Evolutionary conservation across 768 basidiomycete species (phyloP), one percentile per base, ranked within the genome.

Genomic region (Trametes maxima): DNA sequence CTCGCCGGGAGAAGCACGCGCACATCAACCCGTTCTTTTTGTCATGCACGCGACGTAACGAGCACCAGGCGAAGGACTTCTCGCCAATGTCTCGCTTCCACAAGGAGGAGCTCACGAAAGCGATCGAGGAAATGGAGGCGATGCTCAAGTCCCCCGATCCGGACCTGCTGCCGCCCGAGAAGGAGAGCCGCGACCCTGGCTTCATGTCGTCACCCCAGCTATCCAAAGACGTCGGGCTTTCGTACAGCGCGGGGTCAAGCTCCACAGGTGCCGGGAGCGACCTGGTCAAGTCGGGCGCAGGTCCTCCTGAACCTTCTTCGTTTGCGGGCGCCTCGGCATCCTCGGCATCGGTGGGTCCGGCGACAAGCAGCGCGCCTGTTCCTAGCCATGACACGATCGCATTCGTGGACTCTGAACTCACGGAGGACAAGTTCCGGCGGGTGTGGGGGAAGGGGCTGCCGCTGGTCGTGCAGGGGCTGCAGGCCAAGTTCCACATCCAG

Each of bases 1-100:
- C 74, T 14, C 76, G 79, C 57, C 75, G 85, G 50, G 87, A 90
- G 68, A 84, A 81, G 64, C 82, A 87, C 58, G 76, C 82, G 5
- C 84, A 86, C 67, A 77, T 77, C 37, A 89, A 89, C 60, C 90
- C 89, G 5, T 88, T 87, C 72, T 91, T 92, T 75, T 73, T 92
- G 1, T 80, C 81, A 49, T 92, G 91, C 71, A 85, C 85, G 6
- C 82, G 83, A 60, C 78, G 88, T 54, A 85, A 85, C 54, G 90
- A 92, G 60, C 92, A 94, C 68, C 76, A 79, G 21, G 77, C 81
- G 12, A 78, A 74, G 33, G 82, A 89, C 57, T 92, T 95, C 67
- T 86, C 87, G 5, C 89, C 94, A 5, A 87, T 95, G 74, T 88
- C 92, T 3, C 78, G 93, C 45, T 93, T 95, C 68, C 80, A 81